Evolutionary conservation across 1,139 yeast genomes (phyloP), one percentile per base, ranked within the genome.

Genomic region (Magnusiomyces magnusii): DNA sequence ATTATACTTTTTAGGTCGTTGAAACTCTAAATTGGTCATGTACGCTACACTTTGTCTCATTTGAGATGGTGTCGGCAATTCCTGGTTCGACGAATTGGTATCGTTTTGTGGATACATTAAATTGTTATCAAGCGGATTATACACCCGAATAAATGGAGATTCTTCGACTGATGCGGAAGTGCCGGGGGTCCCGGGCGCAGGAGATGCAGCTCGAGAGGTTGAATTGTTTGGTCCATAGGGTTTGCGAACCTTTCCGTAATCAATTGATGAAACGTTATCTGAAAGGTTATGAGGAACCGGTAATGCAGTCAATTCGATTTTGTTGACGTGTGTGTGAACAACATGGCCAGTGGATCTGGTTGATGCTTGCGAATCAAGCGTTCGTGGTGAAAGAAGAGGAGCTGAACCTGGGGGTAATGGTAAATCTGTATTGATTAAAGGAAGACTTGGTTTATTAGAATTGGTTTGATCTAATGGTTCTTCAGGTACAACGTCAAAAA

Each of bases 231-330:
- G 57, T 50, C 50, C 55, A 61, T 62, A 58, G 55, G 60, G 61
- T 42, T 71, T 57, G 36, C 64, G 58, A 50, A 66, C 69, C 19
- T 73, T 73, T 17, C 73, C 72, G 59, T 63, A 71, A 42, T 66
- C 58, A 25, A 71, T 63, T 19, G 71, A 68, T 13, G 67, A 62
- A 47, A 64, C 71, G 19, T 58, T 61, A 42, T 68, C 72, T n/a
- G 66, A 67, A n/a, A 72, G 62, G 44, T 65, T 63, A 58, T 71
- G 73, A 13, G 75, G 75, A 2, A 68, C 67, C 3, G 74, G 73
- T 47, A 72, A 61, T 24, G 61, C 58, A 21, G 67, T 53, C 53
- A 69, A 64, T 51, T 66, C 64, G 13, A 50, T 34, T 7, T 34
- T 28, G 39, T 28, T 28, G 25, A 50, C 53, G 17, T 31, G 53